phyloP scores from a whole-genome alignment of 176 grass and related monocot species.

The Echinochloa phyllopogon region DNA sequence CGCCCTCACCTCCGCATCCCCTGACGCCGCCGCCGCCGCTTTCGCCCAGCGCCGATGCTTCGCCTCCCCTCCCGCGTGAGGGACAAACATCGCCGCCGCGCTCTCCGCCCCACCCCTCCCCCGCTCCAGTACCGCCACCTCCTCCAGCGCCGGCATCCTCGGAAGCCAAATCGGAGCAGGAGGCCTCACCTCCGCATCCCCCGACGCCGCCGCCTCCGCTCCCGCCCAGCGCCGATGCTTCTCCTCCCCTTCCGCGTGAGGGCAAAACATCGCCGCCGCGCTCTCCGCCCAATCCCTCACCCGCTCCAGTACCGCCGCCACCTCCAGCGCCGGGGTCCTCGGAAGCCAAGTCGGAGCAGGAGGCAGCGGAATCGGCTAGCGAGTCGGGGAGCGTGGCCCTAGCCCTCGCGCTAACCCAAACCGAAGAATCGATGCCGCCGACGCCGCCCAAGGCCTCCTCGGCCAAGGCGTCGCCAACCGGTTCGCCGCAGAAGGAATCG shows the following conservation, averaged over 20 bases:
- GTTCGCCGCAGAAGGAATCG: constrained; percentile 58
- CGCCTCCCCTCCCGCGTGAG: constrained; percentile 25
- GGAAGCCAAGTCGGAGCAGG: constrained; percentile 28
- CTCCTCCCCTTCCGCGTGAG: constrained; percentile 26
- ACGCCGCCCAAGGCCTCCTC: constrained; percentile 13
- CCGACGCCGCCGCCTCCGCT: constrained; percentile 4
- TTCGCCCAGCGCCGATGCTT: background rate
- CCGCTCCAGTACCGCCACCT: background rate
- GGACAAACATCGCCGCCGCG: constrained; percentile 20
- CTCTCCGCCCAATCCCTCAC: background rate
- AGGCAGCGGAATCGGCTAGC: constrained; percentile 33
- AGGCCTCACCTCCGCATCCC: constrained; percentile 18
- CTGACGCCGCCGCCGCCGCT: constrained; percentile 9
- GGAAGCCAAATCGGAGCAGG: constrained; percentile 28
- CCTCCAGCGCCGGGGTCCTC: constrained; percentile 23
- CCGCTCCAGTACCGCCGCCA: background rate
- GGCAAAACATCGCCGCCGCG: constrained; percentile 20
- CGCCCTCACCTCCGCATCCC: constrained; percentile 30
- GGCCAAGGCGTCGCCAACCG: constrained; percentile 17
- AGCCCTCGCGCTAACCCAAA: constrained; percentile 42
- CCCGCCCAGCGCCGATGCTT: background rate
- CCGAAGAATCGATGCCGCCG: constrained; percentile 28
- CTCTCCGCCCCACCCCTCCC: background rate
- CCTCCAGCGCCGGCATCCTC: constrained; percentile 23
- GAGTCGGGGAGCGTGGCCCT: constrained; percentile 50